These are phyloP conservation scores for Sclerotinia borealis DNA, from an alignment of 2,329 filamentous ascomycete species.

Conservation along the genomic window DNA sequence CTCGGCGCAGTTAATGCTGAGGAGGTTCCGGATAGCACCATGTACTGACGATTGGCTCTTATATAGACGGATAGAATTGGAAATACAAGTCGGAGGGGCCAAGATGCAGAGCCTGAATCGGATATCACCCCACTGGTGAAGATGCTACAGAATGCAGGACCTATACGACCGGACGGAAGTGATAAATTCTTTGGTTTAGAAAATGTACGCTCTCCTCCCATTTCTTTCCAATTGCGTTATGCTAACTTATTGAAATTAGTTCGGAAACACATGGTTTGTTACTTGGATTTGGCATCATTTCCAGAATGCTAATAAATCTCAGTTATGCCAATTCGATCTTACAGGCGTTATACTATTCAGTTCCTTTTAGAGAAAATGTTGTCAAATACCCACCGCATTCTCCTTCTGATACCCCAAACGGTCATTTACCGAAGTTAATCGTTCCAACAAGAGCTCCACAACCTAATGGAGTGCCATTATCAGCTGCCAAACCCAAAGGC, in stretches of 20 bases:
- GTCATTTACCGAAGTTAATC: slow-evolving; percentile 49
- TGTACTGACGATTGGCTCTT: slow-evolving; percentile 18
- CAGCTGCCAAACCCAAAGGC: slow-evolving; percentile 47
- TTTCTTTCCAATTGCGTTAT: background rate
- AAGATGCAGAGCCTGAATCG: slow-evolving; percentile 34
- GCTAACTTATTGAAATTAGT: slow-evolving; percentile 48
- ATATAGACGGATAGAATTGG: slow-evolving; percentile 22
- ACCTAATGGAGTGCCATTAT: slow-evolving; percentile 41
- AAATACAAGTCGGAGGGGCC: slow-evolving; percentile 25
- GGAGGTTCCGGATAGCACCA: background rate
- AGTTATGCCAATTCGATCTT: slow-evolving; percentile 99
- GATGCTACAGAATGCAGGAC: slow-evolving; percentile 75
- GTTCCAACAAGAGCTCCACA: slow-evolving; percentile 48
- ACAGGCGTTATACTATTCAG: slow-evolving; percentile 93
- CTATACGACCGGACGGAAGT: slow-evolving; percentile 78
- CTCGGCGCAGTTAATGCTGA: background rate
- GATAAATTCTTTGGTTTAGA: slow-evolving; percentile 99
- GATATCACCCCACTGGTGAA: slow-evolving; percentile 60
- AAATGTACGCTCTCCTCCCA: slow-evolving; percentile 61
- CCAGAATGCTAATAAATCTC: slow-evolving; percentile 28
- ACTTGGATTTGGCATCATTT: background rate
- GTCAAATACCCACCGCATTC: slow-evolving; percentile 79
- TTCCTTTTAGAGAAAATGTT: slow-evolving; percentile 87
- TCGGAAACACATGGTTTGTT: slow-evolving; percentile 89
- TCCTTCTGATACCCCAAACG: slow-evolving; percentile 63